Evolutionary conservation across 116 monocot genomes (phyloP).

Genomic region (Trichopus zeylanicus): DNA sequence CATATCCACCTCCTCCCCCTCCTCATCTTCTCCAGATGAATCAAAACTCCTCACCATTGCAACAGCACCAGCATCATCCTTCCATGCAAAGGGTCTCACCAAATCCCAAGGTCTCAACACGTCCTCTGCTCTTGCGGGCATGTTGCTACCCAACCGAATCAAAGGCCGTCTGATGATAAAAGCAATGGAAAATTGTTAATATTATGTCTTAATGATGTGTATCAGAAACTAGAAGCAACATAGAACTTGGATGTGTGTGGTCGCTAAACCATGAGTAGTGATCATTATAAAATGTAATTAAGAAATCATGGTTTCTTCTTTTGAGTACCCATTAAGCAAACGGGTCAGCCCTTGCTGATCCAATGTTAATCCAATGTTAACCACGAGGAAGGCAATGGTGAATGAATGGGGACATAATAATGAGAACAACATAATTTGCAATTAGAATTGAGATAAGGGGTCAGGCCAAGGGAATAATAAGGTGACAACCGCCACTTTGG

Average conservation of each 20-base stretch:
- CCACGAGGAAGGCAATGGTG: constrained; percentile 2
- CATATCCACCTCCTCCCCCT: constrained; percentile 16
- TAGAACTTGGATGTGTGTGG: too few species aligned
- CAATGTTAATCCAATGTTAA: constrained; percentile 7
- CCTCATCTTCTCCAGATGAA: background rate
- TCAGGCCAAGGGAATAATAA: too few species aligned
- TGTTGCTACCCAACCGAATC: constrained; percentile 35
- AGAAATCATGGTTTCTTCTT: background rate
- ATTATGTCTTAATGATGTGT: background rate
- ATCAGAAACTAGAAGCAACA: too few species aligned
- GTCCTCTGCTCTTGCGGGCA: constrained; percentile 65
- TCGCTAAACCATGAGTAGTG: too few species aligned
- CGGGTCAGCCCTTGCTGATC: constrained; percentile 13
- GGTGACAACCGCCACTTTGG: too few species aligned
- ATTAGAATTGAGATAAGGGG: too few species aligned
- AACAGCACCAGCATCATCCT: constrained; percentile 10
- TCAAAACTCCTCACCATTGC: background rate
- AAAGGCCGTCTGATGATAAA: constrained; percentile 32
- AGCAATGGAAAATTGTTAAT: too few species aligned
- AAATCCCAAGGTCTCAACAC: constrained; percentile 43
- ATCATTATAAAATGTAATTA: too few species aligned
- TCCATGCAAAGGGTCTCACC: constrained; percentile 44
- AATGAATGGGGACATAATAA: constrained; percentile 11
- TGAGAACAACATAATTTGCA: constrained; percentile 7
- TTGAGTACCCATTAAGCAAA: constrained; percentile 2